Conservation (phyloP, 768 basidiomycete genomes). For the Crucibulum laeve region DNA sequence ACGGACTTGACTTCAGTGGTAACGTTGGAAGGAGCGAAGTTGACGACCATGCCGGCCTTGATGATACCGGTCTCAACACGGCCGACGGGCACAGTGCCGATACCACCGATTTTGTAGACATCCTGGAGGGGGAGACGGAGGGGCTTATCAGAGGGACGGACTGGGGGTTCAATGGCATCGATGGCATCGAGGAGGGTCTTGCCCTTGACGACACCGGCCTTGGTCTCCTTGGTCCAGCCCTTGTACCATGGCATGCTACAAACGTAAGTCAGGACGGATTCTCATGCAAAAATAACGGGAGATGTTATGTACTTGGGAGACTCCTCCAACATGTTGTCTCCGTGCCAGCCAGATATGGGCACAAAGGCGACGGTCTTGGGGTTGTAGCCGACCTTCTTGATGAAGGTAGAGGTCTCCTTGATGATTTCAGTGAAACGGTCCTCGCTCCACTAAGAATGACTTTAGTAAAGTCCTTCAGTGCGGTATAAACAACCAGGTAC, state of each 20-base stretch:
- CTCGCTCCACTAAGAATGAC: slow-evolving; percentile 83
- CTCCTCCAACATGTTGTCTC: slow-evolving; percentile 99
- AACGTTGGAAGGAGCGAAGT: slow-evolving; percentile 94
- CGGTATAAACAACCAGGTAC: slow-evolving; percentile 29
- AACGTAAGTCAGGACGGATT: not conserved
- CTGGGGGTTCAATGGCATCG: slow-evolving; percentile 97
- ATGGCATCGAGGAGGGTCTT: slow-evolving; percentile 99
- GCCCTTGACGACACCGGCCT: slow-evolving; percentile 90
- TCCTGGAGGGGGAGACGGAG: slow-evolving; percentile 99
- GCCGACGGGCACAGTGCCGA: slow-evolving; percentile 99
- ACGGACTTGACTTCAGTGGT: slow-evolving; percentile 99
- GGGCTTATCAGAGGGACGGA: slow-evolving; percentile 97
- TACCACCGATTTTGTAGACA: slow-evolving; percentile 99
- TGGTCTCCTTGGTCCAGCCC: slow-evolving; percentile 98
- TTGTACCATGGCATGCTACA: slow-evolving; percentile 98
- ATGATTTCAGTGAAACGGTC: slow-evolving; percentile 99
- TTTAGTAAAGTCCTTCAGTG: not conserved
- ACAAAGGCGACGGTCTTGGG: slow-evolving; percentile 98
- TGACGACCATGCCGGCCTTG: slow-evolving; percentile 99
- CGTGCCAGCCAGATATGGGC: slow-evolving; percentile 99
- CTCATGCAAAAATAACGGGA: not conserved
- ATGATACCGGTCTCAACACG: slow-evolving; percentile 99
- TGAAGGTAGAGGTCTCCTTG: slow-evolving; percentile 97
- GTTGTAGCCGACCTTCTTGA: slow-evolving; percentile 99
- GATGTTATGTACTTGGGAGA: slow-evolving; percentile 71